Percentiles rank a stretch among this genome's conserved stretches.
These are phyloP conservation scores for Nowakowskiella sp. DNA, from an alignment of 192 early-diverging fungal genomes.

Conservation along the genomic window DNA sequence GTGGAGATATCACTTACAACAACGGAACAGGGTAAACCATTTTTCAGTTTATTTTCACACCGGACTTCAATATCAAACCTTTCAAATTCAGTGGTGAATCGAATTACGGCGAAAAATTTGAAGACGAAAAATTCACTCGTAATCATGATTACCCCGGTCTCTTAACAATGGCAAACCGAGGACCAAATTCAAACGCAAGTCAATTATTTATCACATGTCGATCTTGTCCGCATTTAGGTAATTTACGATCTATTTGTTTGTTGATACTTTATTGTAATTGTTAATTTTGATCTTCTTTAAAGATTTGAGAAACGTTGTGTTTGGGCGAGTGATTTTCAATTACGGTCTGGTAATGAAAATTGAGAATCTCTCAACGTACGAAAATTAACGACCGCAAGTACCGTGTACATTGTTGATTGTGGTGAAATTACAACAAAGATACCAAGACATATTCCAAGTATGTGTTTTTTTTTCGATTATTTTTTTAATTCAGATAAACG, in stretches of 20 bases:
- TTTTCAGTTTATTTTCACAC: not conserved
- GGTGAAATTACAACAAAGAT: too few relatives aligned
- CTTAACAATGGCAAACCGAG: constrained; percentile 84
- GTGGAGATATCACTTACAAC: constrained; percentile 53
- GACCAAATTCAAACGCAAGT: constrained; percentile 68
- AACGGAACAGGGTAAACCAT: constrained; percentile 36
- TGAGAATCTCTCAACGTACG: constrained; percentile 71
- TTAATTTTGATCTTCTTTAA: constrained; percentile 19
- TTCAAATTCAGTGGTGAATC: constrained; percentile 66
- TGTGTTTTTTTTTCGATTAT: too few relatives aligned
- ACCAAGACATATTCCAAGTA: too few relatives aligned
- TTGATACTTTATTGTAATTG: constrained; percentile 19
- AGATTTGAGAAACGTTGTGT: constrained; percentile 58
- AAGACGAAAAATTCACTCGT: constrained; percentile 46
- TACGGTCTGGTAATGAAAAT: constrained; percentile 66
- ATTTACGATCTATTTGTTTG: constrained; percentile 52
- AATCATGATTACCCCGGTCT: constrained; percentile 44
- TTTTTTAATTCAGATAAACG: too few relatives aligned
- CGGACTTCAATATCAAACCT: too few relatives aligned
- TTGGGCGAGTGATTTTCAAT: constrained; percentile 69
- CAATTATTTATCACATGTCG: constrained; percentile 86
- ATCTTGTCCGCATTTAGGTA: constrained; percentile 70
- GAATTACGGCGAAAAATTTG: constrained; percentile 78
- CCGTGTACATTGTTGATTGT: constrained; percentile 72
- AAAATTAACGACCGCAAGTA: constrained; percentile 64